Evolutionary conservation across 257 asterid species (phyloP).

Genomic region (Jasminum sambac): DNA sequence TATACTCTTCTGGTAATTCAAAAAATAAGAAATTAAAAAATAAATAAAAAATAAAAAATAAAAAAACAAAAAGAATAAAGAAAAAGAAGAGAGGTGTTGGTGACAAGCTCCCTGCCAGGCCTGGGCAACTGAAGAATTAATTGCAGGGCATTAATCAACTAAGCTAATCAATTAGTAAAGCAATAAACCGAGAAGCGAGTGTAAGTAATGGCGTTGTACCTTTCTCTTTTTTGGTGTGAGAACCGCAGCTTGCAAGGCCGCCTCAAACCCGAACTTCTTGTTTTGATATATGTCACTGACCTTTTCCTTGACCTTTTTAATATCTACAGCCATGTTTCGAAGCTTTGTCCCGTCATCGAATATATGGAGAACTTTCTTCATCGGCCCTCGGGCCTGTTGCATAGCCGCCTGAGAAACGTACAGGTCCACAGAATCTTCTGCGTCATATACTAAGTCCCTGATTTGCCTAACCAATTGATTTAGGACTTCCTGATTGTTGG

Average conservation of each 20-base stretch:
- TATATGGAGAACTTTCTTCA: background rate
- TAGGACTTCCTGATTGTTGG: background rate
- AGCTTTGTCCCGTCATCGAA: background rate
- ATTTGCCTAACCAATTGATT: slow-evolving; percentile 5
- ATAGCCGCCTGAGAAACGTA: background rate
- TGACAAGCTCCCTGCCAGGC: no score
- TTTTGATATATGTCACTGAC: background rate
- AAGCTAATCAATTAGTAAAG: no score
- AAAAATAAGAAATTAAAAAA: no score
- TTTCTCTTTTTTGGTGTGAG: background rate
- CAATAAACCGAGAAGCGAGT: no score
- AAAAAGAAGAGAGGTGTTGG: no score
- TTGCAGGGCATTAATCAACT: no score
- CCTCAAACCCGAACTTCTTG: background rate
- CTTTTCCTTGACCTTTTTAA: background rate
- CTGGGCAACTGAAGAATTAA: no score
- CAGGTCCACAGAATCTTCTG: slow-evolving; percentile 18
- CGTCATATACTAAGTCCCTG: background rate
- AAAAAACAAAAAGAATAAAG: no score
- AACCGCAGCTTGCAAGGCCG: background rate
- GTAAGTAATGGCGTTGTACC: background rate
- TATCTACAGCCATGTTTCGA: background rate
- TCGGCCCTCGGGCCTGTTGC: background rate
- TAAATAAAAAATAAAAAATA: no score
- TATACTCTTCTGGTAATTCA: no score